These are phyloP conservation scores for Rhodotorula paludigena DNA, from an alignment of 768 basidiomycete species.

Conservation along the genomic window DNA sequence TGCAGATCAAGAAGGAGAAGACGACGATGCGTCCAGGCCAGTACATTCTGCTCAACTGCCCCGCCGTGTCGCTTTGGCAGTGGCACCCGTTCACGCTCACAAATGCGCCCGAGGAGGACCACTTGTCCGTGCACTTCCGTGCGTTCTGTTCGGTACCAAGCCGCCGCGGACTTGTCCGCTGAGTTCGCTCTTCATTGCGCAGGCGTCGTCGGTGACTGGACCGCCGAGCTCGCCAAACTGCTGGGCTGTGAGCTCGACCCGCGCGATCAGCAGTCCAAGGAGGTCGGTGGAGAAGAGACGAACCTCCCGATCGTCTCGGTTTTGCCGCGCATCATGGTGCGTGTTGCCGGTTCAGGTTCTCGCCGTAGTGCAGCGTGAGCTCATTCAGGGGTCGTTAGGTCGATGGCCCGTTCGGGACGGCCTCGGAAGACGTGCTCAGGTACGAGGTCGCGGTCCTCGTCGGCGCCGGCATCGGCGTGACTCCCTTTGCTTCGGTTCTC, in stretches of 20 bases:
- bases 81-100: constrained; percentile 92
- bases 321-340: constrained; percentile 78
- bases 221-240: constrained; percentile 68
- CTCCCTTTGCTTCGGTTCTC: constrained; percentile 82
- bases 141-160: constrained; percentile 29
- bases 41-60: constrained; percentile 87
- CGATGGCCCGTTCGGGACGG: constrained; percentile 90
- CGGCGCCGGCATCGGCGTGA: constrained; percentile 93
- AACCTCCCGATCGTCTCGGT: constrained; percentile 64
- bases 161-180: too few relatives aligned
- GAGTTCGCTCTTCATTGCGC: not conserved
- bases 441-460: constrained; percentile 32
- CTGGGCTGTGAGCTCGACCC: constrained; percentile 74
- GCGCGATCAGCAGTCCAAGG: constrained; percentile 50
- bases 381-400: constrained; percentile 46
- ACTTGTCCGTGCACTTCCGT: constrained; percentile 88
- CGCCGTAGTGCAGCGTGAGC: too few relatives aligned
- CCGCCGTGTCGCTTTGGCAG: constrained; percentile 88
- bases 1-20: constrained; percentile 97
- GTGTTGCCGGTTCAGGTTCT: too few relatives aligned
- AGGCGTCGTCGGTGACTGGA: constrained; percentile 73
- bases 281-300: constrained; percentile 56
- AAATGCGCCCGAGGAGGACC: constrained; percentile 90
- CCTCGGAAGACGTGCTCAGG: constrained; percentile 57
- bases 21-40: constrained; percentile 51